phyloP scores from a whole-genome alignment of 305 asterid species.

The Solanum chacoense region DNA sequence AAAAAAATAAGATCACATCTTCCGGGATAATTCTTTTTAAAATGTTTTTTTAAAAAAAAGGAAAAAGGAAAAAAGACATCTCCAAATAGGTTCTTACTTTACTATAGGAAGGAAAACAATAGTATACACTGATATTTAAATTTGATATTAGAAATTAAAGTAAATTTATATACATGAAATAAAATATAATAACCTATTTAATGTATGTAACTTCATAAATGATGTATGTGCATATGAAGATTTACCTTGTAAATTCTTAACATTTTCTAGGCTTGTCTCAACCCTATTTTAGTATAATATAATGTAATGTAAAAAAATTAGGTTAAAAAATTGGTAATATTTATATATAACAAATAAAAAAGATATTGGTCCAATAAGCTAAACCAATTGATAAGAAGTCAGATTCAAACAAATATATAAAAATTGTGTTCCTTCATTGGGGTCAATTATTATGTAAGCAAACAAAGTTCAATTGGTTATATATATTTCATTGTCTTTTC shows the following conservation, averaged over 20 bases:
- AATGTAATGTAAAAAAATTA: background rate
- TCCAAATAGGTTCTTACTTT: background rate
- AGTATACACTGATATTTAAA: background rate
- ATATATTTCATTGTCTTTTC: background rate
- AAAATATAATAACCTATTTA: no score
- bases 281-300: background rate
- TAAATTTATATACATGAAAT: background rate
- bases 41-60: background rate
- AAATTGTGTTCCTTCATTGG: background rate
- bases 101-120: background rate
- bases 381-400: background rate
- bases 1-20: background rate
- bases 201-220: background rate
- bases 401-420: background rate
- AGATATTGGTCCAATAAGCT: background rate
- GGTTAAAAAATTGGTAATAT: background rate
- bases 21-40: no score
- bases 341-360: background rate
- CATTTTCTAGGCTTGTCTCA: background rate
- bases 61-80: background rate
- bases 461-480: background rate
- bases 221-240: background rate
- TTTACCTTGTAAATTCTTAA: background rate
- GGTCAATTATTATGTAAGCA: background rate
- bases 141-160: background rate